Conservation (phyloP, 345 rosid species). For the Sisymbrium altissimum region DNA sequence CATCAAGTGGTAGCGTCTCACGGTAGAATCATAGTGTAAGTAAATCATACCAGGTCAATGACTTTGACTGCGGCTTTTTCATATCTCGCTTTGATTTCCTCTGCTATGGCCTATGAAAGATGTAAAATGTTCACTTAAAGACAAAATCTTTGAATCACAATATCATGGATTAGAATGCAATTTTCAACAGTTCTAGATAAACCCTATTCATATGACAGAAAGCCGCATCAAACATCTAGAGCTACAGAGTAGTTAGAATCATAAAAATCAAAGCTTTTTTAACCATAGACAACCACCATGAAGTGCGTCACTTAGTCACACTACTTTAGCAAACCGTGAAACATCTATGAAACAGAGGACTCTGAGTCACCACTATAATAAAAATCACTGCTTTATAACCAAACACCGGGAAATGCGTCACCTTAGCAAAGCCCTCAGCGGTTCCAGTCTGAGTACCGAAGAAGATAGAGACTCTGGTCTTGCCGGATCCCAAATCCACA, state of each 20-base stretch:
- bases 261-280: not conserved
- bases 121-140: not conserved
- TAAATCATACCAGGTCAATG: constrained; percentile 58
- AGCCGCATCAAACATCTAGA: not conserved
- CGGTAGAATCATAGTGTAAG: not conserved
- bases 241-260: not conserved
- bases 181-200: not conserved
- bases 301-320: not conserved
- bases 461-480: constrained; percentile 59
- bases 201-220: not conserved
- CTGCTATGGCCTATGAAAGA: constrained; percentile 51
- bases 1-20: not conserved
- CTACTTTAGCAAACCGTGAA: constrained; percentile 65
- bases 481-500: constrained; percentile 46
- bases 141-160: constrained; percentile 5
- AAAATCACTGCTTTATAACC: not conserved
- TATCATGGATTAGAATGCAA: not conserved
- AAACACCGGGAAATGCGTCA: not conserved
- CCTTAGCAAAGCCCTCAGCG: constrained; percentile 83
- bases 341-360: no score
- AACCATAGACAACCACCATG: not conserved
- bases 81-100: constrained; percentile 70
- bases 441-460: constrained; percentile 88
- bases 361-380: not conserved
- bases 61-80: constrained; percentile 65